These are phyloP conservation scores for Pseudocercospora musae DNA, from an alignment of 2,329 filamentous ascomycete species.

Conservation along the genomic window DNA sequence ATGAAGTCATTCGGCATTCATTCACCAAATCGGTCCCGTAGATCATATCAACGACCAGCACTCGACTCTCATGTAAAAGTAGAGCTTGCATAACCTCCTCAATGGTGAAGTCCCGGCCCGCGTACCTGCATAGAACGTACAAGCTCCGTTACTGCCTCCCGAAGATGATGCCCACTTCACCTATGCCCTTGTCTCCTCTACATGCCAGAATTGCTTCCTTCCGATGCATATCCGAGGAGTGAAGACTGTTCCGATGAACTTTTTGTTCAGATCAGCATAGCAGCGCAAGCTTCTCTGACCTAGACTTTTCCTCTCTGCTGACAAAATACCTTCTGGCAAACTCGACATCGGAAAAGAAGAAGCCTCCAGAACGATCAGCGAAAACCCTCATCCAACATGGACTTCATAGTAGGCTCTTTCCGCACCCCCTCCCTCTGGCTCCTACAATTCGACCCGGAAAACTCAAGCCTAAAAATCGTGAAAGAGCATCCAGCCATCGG, in stretches of 20 bases:
- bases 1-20: neutral
- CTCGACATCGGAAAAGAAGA: neutral
- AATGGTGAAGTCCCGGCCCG: slow-evolving; percentile 9
- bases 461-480: slow-evolving; percentile 24
- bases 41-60: neutral
- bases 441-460: slow-evolving; percentile 30
- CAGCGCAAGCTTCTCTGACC: neutral
- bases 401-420: slow-evolving; percentile 38
- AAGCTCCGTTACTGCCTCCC: neutral
- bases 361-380: no score
- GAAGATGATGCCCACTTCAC: slow-evolving; percentile 4
- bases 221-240: neutral
- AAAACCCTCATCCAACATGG: no score
- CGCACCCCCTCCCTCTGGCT: slow-evolving; percentile 33
- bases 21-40: neutral
- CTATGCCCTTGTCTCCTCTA: slow-evolving; percentile 3
- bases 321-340: neutral
- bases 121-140: slow-evolving; percentile 11
- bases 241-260: neutral
- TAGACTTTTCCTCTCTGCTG: neutral
- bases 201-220: slow-evolving; percentile 1
- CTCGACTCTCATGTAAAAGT: neutral
- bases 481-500: slow-evolving; percentile 32
- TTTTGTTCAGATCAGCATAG: neutral
- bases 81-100: neutral